Base-by-base conservation (phyloP, 2,329 filamentous ascomycete species). In the Epichloe hybrida region DNA sequence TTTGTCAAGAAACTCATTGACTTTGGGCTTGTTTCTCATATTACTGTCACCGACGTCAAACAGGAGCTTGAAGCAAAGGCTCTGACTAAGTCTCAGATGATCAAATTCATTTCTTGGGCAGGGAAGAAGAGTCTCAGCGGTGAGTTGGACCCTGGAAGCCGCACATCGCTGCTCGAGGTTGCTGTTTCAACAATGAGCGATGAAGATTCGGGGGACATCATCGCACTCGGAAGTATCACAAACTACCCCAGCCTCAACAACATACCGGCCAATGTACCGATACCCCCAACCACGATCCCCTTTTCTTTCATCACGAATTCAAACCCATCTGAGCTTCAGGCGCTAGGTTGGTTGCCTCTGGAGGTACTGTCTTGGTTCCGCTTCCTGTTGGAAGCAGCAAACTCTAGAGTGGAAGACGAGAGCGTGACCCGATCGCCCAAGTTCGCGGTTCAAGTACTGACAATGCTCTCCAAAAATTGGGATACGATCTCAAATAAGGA, bases 381-480 rank as follows among this genome's bases (percentile, higher is more conserved):
- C 21, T 95, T 85, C 67, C 72, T 98, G 37, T 69, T 94, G n/a
- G 79, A 83, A 51, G 81, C 81, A 13, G 73, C 79, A 9, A 74
- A 79, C 5, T 75, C 76, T 50, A 77, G 77, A 38, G 62, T 76
- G 3, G 71, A 80, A 4, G 76, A 83, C 2, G 77, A 88, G 58
- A 83, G 86, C 62, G 70, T 97, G 7, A 86, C 83, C 0, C 77
- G 75, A 50, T 85, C 82, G 0, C 68, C 86, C 21, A 76, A 80
- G 17, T 94, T 97, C 62, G 82, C 91, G 7, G 74, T 80, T 0
- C 83, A 87, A 56, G 77, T 95, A 9, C 74, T 98, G 35, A 79
- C 80, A 2, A 78, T 95, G 1, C 62, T 96, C 20, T 95, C 91
- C 2, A 96, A 91, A 62, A 83, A 85, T 56, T 98, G 90, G 88